Evolutionary conservation across 2,329 filamentous ascomycete species (phyloP), one percentile per base, ranked within the genome.

Genomic region (Alternaria dauci): DNA sequence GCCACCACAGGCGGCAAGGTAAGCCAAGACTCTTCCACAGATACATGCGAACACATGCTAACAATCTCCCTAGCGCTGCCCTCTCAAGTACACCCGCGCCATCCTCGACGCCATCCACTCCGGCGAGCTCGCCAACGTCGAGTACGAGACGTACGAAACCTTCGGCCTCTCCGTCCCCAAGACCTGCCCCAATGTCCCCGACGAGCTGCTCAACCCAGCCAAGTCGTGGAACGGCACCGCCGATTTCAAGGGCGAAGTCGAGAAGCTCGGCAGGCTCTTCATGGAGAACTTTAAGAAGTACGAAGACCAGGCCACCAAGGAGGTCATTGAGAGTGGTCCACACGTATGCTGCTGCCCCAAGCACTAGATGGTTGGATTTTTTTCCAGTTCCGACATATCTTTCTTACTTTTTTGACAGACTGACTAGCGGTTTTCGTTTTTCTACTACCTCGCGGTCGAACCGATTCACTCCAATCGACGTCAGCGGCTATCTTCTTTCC

Each of bases 211-310:
- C 77, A 98, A 99, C 88, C 95, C 95, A 68, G 89, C 90, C 82
- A 94, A 90, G 80, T 92, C 91, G 72, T 99, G 95, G 95, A 96
- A 90, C 41, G 91, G 92, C 47, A 84, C 86, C 52, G 89, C 92
- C 16, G 90, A 90, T 83, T 98, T 98, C 88, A 87, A 89, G 76
- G 85, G 84, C 53, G 94, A 97, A 81, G 94, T 98, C 44, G 90
- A 86, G 80, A 98, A 97, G 87, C 89, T 99, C 36, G 95, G 90
- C 73, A 84, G 82, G 66, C 87, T 98, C 66, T 99, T 99, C 86
- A 88, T 90, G 76, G 92, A 97, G 83, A 99, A 99, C 88, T 99
- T 99, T 84, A 89, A 93, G 85, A 97, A 97, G 86, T 97, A 96
- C 84, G 86, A 89, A 74, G 89, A 89, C 71, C 88, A 96, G 81